phyloP scores from a whole-genome alignment of 2,329 filamentous ascomycete genomes.

The Cercospora sesami region DNA sequence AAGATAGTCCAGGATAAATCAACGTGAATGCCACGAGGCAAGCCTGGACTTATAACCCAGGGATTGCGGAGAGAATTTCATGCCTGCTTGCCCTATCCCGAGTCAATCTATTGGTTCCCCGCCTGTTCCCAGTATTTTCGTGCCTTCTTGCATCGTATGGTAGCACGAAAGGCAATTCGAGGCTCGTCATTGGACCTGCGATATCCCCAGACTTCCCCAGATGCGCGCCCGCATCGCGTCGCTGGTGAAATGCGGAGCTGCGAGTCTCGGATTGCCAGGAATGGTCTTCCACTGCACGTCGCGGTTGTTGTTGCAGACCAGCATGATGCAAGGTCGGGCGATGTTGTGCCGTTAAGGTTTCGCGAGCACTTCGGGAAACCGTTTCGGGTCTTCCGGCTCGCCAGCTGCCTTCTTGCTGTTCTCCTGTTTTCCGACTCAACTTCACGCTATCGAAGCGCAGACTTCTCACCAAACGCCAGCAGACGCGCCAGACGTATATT shows the following conservation, averaged over 20 bases:
- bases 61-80: not conserved
- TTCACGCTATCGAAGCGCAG: not conserved
- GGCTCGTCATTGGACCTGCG: constrained; percentile 3
- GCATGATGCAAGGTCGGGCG: not conserved
- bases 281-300: not conserved
- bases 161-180: not conserved
- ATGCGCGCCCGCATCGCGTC: not conserved
- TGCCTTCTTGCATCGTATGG: constrained; percentile 2
- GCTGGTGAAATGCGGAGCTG: constrained; percentile 1
- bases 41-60: constrained; percentile 3
- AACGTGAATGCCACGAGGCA: constrained; percentile 12
- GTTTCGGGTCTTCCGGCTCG: not conserved
- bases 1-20: not conserved
- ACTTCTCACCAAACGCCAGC: not conserved
- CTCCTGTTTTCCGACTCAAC: not conserved
- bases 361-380: not conserved
- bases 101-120: not conserved
- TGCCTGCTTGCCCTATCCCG: not conserved
- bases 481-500: not conserved
- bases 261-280: not conserved
- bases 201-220: constrained; percentile 5
- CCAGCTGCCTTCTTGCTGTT: not conserved
- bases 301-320: constrained; percentile 5
- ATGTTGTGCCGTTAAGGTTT: not conserved
- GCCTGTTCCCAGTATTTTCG: not conserved